Evolutionary conservation across 768 basidiomycete genomes (phyloP), one percentile per base, ranked within the genome.

Genomic region (Grammothele lineata): DNA sequence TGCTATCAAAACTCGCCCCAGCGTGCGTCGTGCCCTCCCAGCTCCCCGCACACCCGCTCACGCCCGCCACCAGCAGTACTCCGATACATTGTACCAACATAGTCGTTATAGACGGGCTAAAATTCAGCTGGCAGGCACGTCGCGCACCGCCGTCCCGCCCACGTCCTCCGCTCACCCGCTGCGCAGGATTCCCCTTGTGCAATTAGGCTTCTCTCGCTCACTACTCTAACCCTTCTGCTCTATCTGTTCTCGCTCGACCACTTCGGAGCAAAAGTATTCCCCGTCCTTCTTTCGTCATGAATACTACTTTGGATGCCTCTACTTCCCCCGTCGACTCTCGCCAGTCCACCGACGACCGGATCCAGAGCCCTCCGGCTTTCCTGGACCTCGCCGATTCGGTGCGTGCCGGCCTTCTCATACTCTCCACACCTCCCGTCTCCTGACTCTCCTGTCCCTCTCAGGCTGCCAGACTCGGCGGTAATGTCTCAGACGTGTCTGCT

Each of bases 381-480:
- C 75, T 93, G 70, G 91, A 93, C 75, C 82, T 93, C 60, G 91
- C 91, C 50, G 91, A 93, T 71, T 92, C 91, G 57, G 91, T 92
- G 65, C 60, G 88, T 78, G 21, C 34, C 30, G 15, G 6, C 40
- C 24, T 42, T 7, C 7, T 23, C 36, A 30, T 46, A 34, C n/a
- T 19, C 32, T 38, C 19, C 40, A 19, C 19, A 45, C 47, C 45
- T 35, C 36, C 37, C 52, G 26, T 54, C 25, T 19, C n/a, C 40
- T 21, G 41, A 39, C 42, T 47, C 42, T 53, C 17, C 44, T 19
- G 51, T 52, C 55, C 56, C 48, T 34, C 36, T 18, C 50, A 90
- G 90, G 82, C 85, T 65, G 86, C 87, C 63, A 83, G 88, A 67
- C 70, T 89, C 62, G 87, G 85, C 66, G 84, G 79, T 75, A 89